Conservation (phyloP, 495 filamentous ascomycete genomes). For the Penicillium soppii region DNA sequence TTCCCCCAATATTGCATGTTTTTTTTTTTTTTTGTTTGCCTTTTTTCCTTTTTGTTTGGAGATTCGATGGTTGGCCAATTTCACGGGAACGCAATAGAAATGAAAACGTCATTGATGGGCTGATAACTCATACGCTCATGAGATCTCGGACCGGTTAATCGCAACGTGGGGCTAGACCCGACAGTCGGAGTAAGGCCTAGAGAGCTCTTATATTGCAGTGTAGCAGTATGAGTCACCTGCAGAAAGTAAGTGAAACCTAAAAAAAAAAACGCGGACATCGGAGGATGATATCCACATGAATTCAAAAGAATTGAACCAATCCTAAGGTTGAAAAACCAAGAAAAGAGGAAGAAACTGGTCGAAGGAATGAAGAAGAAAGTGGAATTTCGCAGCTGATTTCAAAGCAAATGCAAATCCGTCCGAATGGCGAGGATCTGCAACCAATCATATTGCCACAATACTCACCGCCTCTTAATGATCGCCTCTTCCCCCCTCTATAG, state of each 20-base stretch:
- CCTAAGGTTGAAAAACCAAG: neutral
- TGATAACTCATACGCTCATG: neutral
- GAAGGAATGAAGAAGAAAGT: conserved; percentile 3
- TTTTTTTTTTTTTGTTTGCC: no score
- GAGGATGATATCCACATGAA: no score
- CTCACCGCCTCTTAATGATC: conserved; percentile 5
- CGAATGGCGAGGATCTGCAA: neutral
- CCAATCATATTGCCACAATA: neutral
- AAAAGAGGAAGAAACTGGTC: neutral
- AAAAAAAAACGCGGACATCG: neutral
- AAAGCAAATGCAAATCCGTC: conserved; percentile 5
- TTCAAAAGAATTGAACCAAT: no score
- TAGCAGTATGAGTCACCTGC: neutral
- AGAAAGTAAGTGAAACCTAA: neutral
- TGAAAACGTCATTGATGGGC: conserved; percentile 2
- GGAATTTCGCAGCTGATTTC: conserved; percentile 4
- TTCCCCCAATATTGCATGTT: no score
- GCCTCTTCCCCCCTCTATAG: neutral
- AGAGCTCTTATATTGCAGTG: no score
- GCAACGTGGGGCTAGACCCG: conserved; percentile 2
- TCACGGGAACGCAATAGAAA: no score
- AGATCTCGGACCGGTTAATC: neutral
- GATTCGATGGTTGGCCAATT: no score
- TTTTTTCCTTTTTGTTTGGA: no score
- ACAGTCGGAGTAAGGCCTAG: neutral